phyloP scores from a whole-genome alignment of 1,284 basidiomycete species.

The Tremellales sp. region DNA sequence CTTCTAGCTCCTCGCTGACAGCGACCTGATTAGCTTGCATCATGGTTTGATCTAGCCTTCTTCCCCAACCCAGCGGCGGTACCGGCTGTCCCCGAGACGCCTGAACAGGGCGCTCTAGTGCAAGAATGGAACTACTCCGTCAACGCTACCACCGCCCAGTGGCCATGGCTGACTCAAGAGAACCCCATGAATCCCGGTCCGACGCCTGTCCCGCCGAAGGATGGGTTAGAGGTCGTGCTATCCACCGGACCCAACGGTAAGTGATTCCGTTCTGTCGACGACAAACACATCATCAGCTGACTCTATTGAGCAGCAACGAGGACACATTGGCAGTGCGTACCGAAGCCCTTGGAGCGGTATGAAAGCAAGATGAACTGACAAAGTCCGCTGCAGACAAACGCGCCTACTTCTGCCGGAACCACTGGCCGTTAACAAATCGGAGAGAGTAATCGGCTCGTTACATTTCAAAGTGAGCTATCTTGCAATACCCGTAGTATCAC shows the following conservation, averaged over 20 bases:
- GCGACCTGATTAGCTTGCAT: conserved; percentile 36
- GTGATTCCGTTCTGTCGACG: not conserved
- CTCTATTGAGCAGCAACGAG: conserved; percentile 30
- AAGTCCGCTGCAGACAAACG: conserved; percentile 31
- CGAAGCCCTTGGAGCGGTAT: not conserved
- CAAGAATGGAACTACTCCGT: conserved; percentile 35
- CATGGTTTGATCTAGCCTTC: conserved; percentile 49
- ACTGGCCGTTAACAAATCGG: conserved; percentile 47
- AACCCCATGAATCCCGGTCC: conserved; percentile 42
- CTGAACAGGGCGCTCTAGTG: conserved; percentile 8
- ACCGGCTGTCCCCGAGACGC: conserved; percentile 3
- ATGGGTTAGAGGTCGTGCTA: conserved; percentile 40
- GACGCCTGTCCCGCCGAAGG: conserved; percentile 35
- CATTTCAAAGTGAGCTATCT: conserved; percentile 27
- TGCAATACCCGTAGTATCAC: no score
- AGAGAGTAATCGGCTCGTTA: conserved; percentile 39
- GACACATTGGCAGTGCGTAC: conserved; percentile 47
- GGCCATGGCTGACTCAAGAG: conserved; percentile 39
- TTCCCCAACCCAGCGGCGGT: conserved; percentile 15
- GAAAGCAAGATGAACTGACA: conserved; percentile 3
- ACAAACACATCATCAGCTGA: not conserved
- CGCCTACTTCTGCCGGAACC: conserved; percentile 46
- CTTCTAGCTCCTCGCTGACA: not conserved
- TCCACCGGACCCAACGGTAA: conserved; percentile 45
- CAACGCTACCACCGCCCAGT: conserved; percentile 15